Evolutionary conservation across 1,139 yeast species (phyloP).

Genomic region (Geotrichum citri-aurantii): DNA sequence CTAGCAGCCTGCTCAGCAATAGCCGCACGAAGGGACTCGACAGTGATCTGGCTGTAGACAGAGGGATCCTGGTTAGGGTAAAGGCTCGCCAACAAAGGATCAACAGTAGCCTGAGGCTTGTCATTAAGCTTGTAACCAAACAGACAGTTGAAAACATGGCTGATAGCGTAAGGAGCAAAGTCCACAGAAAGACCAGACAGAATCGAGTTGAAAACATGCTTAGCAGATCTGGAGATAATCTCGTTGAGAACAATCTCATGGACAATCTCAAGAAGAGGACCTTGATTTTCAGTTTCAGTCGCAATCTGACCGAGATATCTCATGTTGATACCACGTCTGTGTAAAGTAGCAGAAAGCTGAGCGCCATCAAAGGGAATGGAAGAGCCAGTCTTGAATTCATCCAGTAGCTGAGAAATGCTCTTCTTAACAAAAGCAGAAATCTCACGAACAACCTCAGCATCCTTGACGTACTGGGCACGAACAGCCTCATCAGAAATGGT

Average conservation of each 20-base stretch:
- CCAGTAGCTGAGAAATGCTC: constrained; percentile 57
- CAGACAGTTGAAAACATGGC: constrained; percentile 70
- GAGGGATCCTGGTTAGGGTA: constrained; percentile 40
- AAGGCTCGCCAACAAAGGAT: constrained; percentile 30
- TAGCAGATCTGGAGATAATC: constrained; percentile 71
- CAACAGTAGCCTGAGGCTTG: constrained; percentile 18
- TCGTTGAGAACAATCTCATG: constrained; percentile 53
- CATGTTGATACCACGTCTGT: constrained; percentile 77
- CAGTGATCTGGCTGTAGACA: constrained; percentile 45
- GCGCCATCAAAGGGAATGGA: constrained; percentile 75
- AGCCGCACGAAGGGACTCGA: constrained; percentile 41
- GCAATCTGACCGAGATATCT: constrained; percentile 65
- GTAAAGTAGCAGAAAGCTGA: constrained; percentile 64
- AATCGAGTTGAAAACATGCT: constrained; percentile 60
- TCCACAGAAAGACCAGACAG: constrained; percentile 48
- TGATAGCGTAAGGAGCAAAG: constrained; percentile 53
- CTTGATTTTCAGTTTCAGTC: constrained; percentile 1
- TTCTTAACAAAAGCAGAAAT: constrained; percentile 59
- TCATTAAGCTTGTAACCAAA: constrained; percentile 31
- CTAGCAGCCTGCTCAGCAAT: constrained; percentile 47
- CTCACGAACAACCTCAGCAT: constrained; percentile 61
- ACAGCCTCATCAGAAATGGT: constrained; percentile 38
- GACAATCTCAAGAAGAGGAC: constrained; percentile 4
- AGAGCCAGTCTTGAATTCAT: constrained; percentile 46
- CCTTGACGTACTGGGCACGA: constrained; percentile 40